Percentiles rank a stretch among this genome's conserved stretches.
Conservation (phyloP, 345 rosid species). For the Syzygium oleosum region DNA sequence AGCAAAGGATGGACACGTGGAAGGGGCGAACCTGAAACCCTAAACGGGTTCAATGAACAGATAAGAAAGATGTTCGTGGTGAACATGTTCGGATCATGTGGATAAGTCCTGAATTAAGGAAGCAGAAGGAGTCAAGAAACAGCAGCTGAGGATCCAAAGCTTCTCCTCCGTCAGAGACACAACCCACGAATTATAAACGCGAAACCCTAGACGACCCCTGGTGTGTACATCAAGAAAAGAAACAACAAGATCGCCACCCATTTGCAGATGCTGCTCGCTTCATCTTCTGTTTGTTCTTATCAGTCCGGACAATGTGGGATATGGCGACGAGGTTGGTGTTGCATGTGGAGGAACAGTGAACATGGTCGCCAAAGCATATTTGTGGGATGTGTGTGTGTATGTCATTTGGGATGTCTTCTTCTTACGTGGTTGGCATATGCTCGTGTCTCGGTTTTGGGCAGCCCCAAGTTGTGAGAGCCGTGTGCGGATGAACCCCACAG, state of each 20-base stretch:
- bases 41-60: background rate
- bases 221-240: background rate
- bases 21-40: background rate
- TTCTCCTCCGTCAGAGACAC: background rate
- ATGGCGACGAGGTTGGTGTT: background rate
- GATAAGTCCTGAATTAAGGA: slow-evolving; percentile 6
- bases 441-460: background rate
- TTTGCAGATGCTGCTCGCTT: background rate
- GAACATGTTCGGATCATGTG: background rate
- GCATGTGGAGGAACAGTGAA: slow-evolving; percentile 31
- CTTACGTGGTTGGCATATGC: background rate
- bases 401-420: background rate
- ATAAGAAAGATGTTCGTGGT: background rate
- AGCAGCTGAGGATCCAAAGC: slow-evolving; percentile 2
- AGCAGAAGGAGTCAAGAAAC: slow-evolving; percentile 13
- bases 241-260: background rate
- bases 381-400: background rate
- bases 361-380: background rate
- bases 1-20: background rate
- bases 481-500: background rate
- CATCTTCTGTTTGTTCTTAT: background rate
- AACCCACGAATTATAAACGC: background rate
- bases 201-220: background rate
- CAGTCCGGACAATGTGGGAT: background rate
- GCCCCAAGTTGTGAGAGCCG: background rate